Evolutionary conservation across 495 filamentous ascomycete species (phyloP), one percentile per base, ranked within the genome.

Genomic region (Chaetomium cochliodes): DNA sequence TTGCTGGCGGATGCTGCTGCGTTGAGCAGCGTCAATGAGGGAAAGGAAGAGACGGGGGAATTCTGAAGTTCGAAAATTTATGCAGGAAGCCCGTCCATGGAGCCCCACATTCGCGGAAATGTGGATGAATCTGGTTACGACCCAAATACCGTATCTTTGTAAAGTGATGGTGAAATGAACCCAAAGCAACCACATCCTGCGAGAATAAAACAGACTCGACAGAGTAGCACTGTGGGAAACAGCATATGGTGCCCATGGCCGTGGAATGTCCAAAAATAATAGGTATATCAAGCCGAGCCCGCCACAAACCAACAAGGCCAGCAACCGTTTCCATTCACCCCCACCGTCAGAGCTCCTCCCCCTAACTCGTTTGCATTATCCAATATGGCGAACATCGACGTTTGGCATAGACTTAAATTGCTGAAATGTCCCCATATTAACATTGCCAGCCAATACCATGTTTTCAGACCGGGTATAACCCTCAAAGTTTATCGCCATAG

Each of bases 1-100:
- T 65, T 63, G 55, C 54, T 60, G n/a, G 55, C 59, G 59, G 64
- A 59, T 49, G 69, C 60, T 70, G 71, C 66, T 65, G 33, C 39
- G 61, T 46, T 41, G 58, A 44, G 58, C 68, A 65, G 66, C 67
- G 60, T 55, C 51, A 50, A 66, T 30, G 64, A 54, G 49, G 62
- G 47, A 62, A 63, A 33, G 52, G 65, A 58, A 55, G 33, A 25
- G 30, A n/a, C 20, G 41, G 50, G 22, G 62, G 23, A 37, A 23
- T 47, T 57, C 33, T 50, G 37, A 9, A 13, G 47, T 28, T 23
- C 53, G 59, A 57, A 44, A 42, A 67, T 72, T 71, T 72, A 69
- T 69, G 53, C 51, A 20, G 50, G 44, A 33, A 23, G 25, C 9
- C 49, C 9, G 65, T 65, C 60, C 63, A 63, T 37, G 9, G 7